These are phyloP conservation scores for Rhodotorula sp. DNA, from an alignment of 1,284 basidiomycete genomes.

Conservation along the genomic window DNA sequence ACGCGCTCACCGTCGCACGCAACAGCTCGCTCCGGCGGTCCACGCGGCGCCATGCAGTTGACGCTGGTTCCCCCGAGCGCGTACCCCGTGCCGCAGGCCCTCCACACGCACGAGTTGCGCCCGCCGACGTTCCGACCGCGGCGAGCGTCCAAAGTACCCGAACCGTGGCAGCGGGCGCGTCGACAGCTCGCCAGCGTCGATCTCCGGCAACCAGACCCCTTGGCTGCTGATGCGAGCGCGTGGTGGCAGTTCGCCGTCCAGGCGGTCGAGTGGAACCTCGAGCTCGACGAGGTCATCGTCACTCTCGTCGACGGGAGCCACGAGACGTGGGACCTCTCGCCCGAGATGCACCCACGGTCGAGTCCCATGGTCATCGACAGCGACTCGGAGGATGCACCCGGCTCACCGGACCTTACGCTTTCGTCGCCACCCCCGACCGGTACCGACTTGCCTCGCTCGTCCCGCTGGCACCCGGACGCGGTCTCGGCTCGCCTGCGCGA, in stretches of 20 bases:
- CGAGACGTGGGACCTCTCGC: conserved; percentile 27
- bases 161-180: not conserved
- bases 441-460: not conserved
- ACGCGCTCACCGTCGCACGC: not conserved
- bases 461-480: conserved; percentile 1
- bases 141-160: not conserved
- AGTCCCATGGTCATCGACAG: not conserved
- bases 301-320: conserved; percentile 26
- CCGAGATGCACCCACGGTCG: not conserved
- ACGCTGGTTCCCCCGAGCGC: conserved; percentile 16
- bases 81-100: conserved; percentile 12
- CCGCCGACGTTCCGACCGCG: conserved; percentile 1
- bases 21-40: not conserved
- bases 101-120: conserved; percentile 25
- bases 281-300: conserved; percentile 20
- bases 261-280: conserved; percentile 31
- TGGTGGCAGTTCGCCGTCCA: conserved; percentile 27
- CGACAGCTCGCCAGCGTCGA: conserved; percentile 8
- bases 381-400: not conserved
- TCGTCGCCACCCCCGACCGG: not conserved
- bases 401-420: not conserved
- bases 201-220: not conserved
- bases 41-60: conserved; percentile 13
- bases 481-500: conserved; percentile 5
- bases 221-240: conserved; percentile 16